These are phyloP conservation scores for Cinnamomum micranthum DNA, from an alignment of 164 flowering plant genomes.

Conservation along the genomic window DNA sequence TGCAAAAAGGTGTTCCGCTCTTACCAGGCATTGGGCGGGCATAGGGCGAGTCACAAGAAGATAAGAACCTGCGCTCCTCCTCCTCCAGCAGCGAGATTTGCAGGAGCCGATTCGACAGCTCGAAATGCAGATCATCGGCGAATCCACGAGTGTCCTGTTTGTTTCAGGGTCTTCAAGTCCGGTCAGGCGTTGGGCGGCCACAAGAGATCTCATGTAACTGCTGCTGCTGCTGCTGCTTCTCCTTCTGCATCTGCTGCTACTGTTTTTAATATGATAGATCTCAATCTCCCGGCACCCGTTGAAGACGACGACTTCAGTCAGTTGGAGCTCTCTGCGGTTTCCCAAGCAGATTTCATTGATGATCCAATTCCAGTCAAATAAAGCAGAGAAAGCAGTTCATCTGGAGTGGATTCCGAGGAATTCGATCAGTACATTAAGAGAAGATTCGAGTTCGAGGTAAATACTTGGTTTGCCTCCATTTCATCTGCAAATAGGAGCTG, in stretches of 20 bases:
- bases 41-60: constrained; percentile 87
- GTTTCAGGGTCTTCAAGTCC: constrained; percentile 62
- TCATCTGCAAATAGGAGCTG: background rate
- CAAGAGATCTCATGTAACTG: constrained; percentile 63
- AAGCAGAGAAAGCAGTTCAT: background rate
- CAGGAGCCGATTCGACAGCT: constrained; percentile 5
- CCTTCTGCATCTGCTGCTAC: constrained; percentile 2
- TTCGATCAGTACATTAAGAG: constrained; percentile 16
- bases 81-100: background rate
- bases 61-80: constrained; percentile 22
- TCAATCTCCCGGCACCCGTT: constrained; percentile 74
- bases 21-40: constrained; percentile 90
- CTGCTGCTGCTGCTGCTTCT: background rate
- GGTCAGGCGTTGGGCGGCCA: constrained; percentile 99
- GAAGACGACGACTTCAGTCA: constrained; percentile 51
- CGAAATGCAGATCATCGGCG: constrained; percentile 19
- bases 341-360: constrained; percentile 37
- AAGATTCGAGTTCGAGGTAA: constrained; percentile 15
- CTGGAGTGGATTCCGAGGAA: constrained; percentile 10
- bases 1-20: constrained; percentile 70
- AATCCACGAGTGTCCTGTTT: constrained; percentile 70
- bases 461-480: constrained; percentile 4
- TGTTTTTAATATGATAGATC: constrained; percentile 48
- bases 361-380: constrained; percentile 11
- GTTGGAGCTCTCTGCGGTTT: constrained; percentile 50